Evolutionary conservation across 352 stramenopile species (phyloP), one percentile per base, ranked within the genome.

Genomic region (Phytophthora tubulina): DNA sequence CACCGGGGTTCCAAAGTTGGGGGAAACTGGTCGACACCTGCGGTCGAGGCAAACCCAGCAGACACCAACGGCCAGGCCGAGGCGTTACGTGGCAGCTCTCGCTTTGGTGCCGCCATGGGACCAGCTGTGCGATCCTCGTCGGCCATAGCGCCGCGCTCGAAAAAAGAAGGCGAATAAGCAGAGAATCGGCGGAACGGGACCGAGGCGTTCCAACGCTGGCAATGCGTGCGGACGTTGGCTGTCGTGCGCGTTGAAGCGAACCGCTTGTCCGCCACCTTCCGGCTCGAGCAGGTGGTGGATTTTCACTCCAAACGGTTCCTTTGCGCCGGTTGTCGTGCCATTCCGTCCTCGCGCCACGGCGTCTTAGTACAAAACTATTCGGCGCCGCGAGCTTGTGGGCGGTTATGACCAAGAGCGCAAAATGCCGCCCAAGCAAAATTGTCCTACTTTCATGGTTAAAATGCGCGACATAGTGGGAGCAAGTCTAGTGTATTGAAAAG

Each of bases 311-410:
- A 31, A 8, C 15, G 17, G 27, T 58, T 63, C 58, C 51, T 46
- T 41, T 17, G 38, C 46, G 51, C 39, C 55, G 44, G 17, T 42
- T 66, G 58, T 53, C 44, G 44, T 64, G 61, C 48, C 27, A 49
- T 36, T 61, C 50, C 41, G 30, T 62, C 30, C 66, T 68, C 42
- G 27, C 36, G 17, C 39, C 58, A 31, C 21, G 15, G 46, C 14
- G 65, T 74, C 70, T 75, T 78, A 75, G 63, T 63, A 61, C 58
- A 48, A 64, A 73, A n/a, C n/a, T 58, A 78, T 70, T 46, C 70
- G 65, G 46, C 48, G 54, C 21, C 11, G 14, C n/a, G 31, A 63
- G 33, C 53, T 66, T 50, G 54, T 66, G 55, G 70, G 27, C 39
- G 15, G 45, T 45, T 50, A 70, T 61, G 68, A 67, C 32, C 68